These are phyloP conservation scores for Wolfiporia cocos DNA, from an alignment of 1,284 basidiomycete genomes.

Conservation along the genomic window DNA sequence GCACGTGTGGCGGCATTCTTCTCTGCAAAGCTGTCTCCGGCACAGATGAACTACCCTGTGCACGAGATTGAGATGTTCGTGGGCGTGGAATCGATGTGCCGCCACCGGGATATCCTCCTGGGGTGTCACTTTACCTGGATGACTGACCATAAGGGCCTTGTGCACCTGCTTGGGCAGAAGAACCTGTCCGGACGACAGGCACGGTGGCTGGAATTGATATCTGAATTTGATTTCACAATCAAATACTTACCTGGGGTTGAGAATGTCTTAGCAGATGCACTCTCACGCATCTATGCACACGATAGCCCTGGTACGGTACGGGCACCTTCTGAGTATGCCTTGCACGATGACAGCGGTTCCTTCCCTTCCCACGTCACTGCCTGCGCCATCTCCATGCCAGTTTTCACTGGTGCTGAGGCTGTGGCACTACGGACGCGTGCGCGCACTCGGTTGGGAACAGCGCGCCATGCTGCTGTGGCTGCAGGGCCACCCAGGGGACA, in stretches of 20 bases:
- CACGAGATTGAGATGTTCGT: conserved; percentile 24
- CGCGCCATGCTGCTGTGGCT: too few species aligned
- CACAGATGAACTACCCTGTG: conserved; percentile 16
- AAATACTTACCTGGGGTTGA: conserved; percentile 12
- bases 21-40: conserved; percentile 24
- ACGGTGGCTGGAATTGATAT: conserved; percentile 17
- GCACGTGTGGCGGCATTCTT: conserved; percentile 18
- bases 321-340: not conserved
- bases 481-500: too few species aligned
- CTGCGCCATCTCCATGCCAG: not conserved
- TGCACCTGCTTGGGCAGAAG: conserved; percentile 16
- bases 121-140: conserved; percentile 15
- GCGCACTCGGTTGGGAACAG: not conserved
- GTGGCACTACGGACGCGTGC: not conserved
- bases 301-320: conserved; percentile 11
- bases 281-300: conserved; percentile 27
- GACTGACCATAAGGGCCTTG: conserved; percentile 22
- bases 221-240: conserved; percentile 20
- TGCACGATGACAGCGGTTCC: not conserved
- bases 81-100: conserved; percentile 22
- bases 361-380: not conserved
- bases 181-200: conserved; percentile 17
- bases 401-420: not conserved
- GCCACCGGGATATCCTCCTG: conserved; percentile 17
- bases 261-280: conserved; percentile 22